phyloP scores from a whole-genome alignment of 2,329 filamentous ascomycete species.

The Xylariaceae sp. region DNA sequence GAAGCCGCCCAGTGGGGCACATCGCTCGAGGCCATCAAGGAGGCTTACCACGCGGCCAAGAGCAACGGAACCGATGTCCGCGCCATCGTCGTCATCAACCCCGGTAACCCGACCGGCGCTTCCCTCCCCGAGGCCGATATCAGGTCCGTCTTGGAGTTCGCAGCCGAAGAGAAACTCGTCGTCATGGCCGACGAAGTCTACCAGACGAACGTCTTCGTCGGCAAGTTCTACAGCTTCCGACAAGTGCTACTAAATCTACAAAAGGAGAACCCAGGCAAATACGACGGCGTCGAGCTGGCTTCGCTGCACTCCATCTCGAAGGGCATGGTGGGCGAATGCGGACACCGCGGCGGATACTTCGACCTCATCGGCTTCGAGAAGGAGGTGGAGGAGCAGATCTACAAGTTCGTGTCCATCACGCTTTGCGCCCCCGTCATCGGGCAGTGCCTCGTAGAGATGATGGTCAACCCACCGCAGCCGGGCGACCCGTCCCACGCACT shows the following conservation, averaged over 20 bases:
- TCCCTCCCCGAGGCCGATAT: slow-evolving; percentile 82
- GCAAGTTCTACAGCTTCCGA: slow-evolving; percentile 96
- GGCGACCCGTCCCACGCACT: slow-evolving; percentile 85
- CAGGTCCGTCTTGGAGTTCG: slow-evolving; percentile 84
- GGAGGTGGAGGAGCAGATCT: slow-evolving; percentile 89
- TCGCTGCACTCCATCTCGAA: slow-evolving; percentile 95
- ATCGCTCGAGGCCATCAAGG: slow-evolving; percentile 77
- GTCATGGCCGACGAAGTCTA: slow-evolving; percentile 97
- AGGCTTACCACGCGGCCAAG: slow-evolving; percentile 76
- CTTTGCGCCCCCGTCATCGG: slow-evolving; percentile 94
- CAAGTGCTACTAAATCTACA: slow-evolving; percentile 83
- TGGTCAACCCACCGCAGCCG: slow-evolving; percentile 91
- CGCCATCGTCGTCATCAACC: slow-evolving; percentile 96
- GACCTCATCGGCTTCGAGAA: slow-evolving; percentile 90
- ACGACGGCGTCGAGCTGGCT: slow-evolving; percentile 85
- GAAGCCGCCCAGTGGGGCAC: slow-evolving; percentile 89
- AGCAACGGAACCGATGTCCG: slow-evolving; percentile 83
- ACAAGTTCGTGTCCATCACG: slow-evolving; percentile 98
- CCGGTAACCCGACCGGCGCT: slow-evolving; percentile 94
- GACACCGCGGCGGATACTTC: slow-evolving; percentile 96
- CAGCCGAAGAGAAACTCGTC: slow-evolving; percentile 83
- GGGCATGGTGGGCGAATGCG: slow-evolving; percentile 98
- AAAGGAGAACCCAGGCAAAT: slow-evolving; percentile 74
- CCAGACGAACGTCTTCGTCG: slow-evolving; percentile 97
- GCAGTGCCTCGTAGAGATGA: slow-evolving; percentile 95